Conservation (phyloP, 2,329 filamentous ascomycete species). For the Sarocladium strictum region DNA sequence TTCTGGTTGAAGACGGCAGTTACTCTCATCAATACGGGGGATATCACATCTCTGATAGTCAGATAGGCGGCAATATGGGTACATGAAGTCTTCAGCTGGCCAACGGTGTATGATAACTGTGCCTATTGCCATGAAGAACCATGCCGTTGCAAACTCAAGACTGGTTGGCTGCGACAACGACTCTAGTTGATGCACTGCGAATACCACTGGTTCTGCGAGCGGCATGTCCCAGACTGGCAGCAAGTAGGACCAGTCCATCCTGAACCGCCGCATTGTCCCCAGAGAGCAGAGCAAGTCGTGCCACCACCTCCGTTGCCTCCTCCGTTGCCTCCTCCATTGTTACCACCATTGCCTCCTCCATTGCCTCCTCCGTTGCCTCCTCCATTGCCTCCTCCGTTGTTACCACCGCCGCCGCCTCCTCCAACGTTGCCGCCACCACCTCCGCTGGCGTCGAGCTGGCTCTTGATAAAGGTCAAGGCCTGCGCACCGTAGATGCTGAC, state of each 20-base stretch:
- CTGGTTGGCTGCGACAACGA: background rate
- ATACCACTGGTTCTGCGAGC: conserved; percentile 16
- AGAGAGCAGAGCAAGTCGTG: conserved; percentile 4
- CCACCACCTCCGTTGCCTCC: background rate
- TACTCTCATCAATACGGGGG: too few species aligned
- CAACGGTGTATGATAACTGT: too few species aligned
- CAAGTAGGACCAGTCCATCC: conserved; percentile 16
- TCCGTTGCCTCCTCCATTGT: background rate
- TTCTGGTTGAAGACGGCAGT: too few species aligned
- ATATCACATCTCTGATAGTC: too few species aligned
- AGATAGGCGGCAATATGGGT: too few species aligned
- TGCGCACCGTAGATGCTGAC: conserved; percentile 55
- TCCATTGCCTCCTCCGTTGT: background rate
- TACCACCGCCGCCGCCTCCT: background rate
- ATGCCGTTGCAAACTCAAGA: too few species aligned
- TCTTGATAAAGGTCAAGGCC: conserved; percentile 54
- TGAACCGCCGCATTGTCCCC: conserved; percentile 14
- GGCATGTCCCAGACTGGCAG: conserved; percentile 16
- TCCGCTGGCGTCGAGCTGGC: conserved; percentile 16
- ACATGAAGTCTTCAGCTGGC: too few species aligned
- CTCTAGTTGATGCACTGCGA: conserved; percentile 12
- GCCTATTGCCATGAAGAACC: too few species aligned
- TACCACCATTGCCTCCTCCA: background rate
- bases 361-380: background rate
- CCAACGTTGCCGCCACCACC: background rate